Conservation (phyloP, 176 grass and related monocot species). For the Dendrocalamus sinicus region DNA sequence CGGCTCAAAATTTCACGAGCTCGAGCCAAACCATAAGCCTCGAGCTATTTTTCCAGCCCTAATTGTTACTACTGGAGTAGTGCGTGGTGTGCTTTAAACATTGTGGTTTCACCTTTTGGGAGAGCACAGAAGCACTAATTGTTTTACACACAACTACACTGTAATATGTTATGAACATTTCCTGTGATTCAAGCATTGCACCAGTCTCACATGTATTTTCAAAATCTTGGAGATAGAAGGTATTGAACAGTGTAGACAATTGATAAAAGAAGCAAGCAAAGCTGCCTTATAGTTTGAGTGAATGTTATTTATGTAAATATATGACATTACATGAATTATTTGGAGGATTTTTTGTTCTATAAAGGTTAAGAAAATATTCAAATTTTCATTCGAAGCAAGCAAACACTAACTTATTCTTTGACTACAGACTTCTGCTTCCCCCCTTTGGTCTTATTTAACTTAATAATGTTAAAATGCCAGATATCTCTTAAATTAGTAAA, state of each 20-base stretch:
- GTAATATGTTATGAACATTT: background rate
- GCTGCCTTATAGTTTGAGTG: background rate
- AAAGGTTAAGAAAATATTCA: background rate
- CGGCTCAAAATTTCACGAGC: too few relatives aligned
- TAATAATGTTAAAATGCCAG: background rate
- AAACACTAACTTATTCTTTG: background rate
- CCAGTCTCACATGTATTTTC: too few relatives aligned
- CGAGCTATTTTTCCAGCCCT: too few relatives aligned
- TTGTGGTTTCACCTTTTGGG: too few relatives aligned
- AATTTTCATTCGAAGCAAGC: background rate
- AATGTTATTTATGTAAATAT: background rate
- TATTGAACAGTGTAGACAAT: background rate
- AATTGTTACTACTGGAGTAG: too few relatives aligned
- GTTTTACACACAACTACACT: background rate
- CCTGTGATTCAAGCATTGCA: background rate
- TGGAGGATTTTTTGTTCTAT: conserved; percentile 4
- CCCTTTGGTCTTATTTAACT: background rate
- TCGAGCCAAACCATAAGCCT: too few relatives aligned
- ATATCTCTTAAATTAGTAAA: background rate
- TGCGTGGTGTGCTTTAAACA: too few relatives aligned
- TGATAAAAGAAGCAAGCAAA: background rate
- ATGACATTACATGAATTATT: background rate
- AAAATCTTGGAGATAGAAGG: background rate
- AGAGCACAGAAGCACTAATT: too few relatives aligned
- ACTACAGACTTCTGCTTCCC: background rate